Conservation (phyloP, 176 grass and related monocot species). For the Eleusine indica region DNA sequence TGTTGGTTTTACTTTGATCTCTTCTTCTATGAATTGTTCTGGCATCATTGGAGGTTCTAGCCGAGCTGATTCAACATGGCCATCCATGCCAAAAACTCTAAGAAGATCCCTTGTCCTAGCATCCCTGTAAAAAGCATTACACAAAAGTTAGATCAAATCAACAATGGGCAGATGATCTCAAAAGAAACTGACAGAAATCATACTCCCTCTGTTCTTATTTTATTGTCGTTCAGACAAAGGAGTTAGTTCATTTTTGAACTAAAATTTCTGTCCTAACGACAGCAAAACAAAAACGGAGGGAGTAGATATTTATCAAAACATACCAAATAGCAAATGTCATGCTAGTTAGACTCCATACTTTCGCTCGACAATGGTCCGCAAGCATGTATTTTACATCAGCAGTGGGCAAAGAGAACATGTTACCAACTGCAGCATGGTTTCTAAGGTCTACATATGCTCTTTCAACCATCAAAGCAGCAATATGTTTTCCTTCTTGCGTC, state of each 20-base stretch:
- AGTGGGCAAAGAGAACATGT: conserved; percentile 67
- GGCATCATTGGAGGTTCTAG: conserved; percentile 57
- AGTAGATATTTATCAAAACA: conserved; percentile 31
- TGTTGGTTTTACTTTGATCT: conserved; percentile 76
- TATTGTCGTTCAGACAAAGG: no score
- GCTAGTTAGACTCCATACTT: conserved; percentile 82
- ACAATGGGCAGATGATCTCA: neutral
- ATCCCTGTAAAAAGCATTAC: conserved; percentile 66
- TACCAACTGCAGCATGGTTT: conserved; percentile 68
- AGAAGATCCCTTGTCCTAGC: conserved; percentile 79
- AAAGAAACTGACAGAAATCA: neutral
- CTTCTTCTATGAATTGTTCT: conserved; percentile 81
- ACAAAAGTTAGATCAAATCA: neutral
- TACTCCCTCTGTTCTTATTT: neutral
- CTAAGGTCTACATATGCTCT: conserved; percentile 76
- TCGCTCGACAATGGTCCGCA: conserved; percentile 64
- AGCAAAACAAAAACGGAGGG: no score
- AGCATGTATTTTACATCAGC: conserved; percentile 77
- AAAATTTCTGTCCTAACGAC: no score
- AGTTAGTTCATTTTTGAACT: no score
- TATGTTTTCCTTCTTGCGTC: conserved; percentile 66
- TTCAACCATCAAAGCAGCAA: conserved; percentile 67
- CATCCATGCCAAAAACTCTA: conserved; percentile 88
- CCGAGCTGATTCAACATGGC: conserved; percentile 63
- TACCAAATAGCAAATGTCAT: conserved; percentile 89